Evolutionary conservation across 2,329 filamentous ascomycete species (phyloP).

Genomic region (Aspergillus felis): DNA sequence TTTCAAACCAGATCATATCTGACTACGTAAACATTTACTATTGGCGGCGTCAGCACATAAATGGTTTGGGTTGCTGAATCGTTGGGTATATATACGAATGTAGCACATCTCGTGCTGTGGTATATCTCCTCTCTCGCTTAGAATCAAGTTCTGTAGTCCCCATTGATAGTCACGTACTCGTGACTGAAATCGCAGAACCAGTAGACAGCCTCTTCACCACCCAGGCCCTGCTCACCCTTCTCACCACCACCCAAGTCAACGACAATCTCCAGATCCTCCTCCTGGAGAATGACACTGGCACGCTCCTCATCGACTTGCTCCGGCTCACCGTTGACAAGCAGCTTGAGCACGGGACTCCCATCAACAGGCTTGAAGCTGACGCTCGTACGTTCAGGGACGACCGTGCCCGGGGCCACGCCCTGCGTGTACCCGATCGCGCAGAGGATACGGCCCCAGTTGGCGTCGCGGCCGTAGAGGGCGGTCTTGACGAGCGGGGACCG

Average conservation of each 20-base stretch:
- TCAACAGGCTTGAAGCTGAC: slow-evolving; percentile 60
- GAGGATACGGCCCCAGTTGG: slow-evolving; percentile 96
- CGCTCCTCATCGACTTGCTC: slow-evolving; percentile 58
- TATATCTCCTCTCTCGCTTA: not conserved
- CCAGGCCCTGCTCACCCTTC: slow-evolving; percentile 36
- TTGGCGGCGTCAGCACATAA: not conserved
- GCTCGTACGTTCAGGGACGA: slow-evolving; percentile 54
- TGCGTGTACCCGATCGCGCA: slow-evolving; percentile 84
- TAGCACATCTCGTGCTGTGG: not conserved
- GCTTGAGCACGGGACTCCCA: slow-evolving; percentile 53
- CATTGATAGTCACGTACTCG: slow-evolving; percentile 67
- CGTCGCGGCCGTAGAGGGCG: slow-evolving; percentile 91
- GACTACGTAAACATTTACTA: slow-evolving; percentile 5
- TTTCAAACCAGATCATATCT: slow-evolving; percentile 21
- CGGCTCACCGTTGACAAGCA: slow-evolving; percentile 60
- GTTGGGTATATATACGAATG: not conserved
- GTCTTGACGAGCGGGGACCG: slow-evolving; percentile 94
- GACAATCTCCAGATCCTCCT: slow-evolving; percentile 60
- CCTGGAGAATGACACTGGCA: slow-evolving; percentile 57
- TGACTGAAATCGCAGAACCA: slow-evolving; percentile 68
- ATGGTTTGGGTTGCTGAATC: not conserved
- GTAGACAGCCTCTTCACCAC: slow-evolving; percentile 53
- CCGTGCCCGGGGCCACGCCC: slow-evolving; percentile 40
- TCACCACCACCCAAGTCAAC: slow-evolving; percentile 55
- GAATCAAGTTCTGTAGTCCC: slow-evolving; percentile 58